These are phyloP conservation scores for Macrocybe gigantea DNA, from an alignment of 768 basidiomycete species.

Conservation along the genomic window DNA sequence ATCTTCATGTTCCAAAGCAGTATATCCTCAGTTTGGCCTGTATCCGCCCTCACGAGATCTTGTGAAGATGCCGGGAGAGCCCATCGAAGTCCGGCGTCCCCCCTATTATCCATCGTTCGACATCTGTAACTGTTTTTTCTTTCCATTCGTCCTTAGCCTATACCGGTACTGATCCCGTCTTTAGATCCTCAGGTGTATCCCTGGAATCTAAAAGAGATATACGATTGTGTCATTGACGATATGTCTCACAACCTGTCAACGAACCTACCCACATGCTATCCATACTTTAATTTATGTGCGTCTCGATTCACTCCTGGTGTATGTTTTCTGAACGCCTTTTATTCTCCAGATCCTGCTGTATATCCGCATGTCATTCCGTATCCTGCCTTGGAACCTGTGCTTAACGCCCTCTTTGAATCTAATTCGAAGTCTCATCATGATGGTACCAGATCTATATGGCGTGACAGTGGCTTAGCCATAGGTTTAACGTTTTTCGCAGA, in stretches of 20 bases:
- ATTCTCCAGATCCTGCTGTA: constrained; percentile 11
- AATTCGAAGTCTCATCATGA: too few relatives aligned
- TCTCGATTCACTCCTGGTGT: not conserved
- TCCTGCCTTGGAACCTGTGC: not conserved
- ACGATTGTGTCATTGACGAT: constrained; percentile 16
- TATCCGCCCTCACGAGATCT: constrained; percentile 12
- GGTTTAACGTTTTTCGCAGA: too few relatives aligned
- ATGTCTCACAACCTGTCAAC: not conserved
- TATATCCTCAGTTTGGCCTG: constrained; percentile 29
- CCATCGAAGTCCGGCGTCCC: constrained; percentile 1
- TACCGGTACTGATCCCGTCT: not conserved
- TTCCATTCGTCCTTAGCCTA: not conserved
- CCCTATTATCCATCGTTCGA: constrained; percentile 17
- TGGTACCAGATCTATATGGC: too few relatives aligned
- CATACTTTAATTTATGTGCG: constrained; percentile 14
- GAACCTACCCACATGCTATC: constrained; percentile 5
- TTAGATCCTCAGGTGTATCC: constrained; percentile 27
- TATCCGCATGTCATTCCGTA: constrained; percentile 4
- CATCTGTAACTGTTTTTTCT: constrained; percentile 20
- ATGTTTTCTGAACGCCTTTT: not conserved
- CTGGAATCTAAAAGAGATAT: constrained; percentile 27
- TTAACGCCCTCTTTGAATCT: too few relatives aligned
- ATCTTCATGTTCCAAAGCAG: constrained; percentile 5
- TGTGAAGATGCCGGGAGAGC: too few relatives aligned
- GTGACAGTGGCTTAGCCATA: too few relatives aligned